Conservation (phyloP, 1,284 basidiomycete genomes). For the Phaffia rhodozyma region DNA sequence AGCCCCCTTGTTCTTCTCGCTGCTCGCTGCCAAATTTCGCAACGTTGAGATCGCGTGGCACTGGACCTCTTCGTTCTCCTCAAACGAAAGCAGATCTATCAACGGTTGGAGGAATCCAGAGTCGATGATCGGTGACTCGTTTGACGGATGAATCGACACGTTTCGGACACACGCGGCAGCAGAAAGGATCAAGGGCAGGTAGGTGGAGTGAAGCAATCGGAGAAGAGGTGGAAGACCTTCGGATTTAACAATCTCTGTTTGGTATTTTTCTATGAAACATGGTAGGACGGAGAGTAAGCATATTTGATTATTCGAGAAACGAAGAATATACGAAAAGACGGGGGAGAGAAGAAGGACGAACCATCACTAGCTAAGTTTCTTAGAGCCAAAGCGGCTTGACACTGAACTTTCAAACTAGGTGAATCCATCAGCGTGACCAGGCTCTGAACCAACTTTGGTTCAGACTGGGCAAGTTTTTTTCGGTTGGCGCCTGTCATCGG, state of each 20-base stretch:
- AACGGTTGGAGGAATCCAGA: constrained; percentile 92
- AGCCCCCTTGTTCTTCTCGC: constrained; percentile 95
- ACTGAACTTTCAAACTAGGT: constrained; percentile 94
- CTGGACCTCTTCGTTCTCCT: constrained; percentile 98
- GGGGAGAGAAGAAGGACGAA: constrained; percentile 33
- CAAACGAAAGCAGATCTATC: constrained; percentile 92
- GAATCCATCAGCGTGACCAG: constrained; percentile 96
- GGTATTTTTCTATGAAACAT: constrained; percentile 75
- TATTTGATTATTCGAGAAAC: not conserved
- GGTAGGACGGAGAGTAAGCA: not conserved
- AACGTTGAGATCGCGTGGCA: constrained; percentile 99
- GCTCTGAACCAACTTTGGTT: constrained; percentile 90
- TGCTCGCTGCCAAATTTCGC: constrained; percentile 90
- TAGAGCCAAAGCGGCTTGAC: constrained; percentile 91
- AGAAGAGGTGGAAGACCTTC: constrained; percentile 87
- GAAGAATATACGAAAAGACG: not conserved
- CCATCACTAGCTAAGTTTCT: constrained; percentile 96
- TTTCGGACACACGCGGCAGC: constrained; percentile 98
- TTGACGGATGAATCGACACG: constrained; percentile 95
- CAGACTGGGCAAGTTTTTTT: constrained; percentile 87
- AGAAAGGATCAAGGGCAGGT: constrained; percentile 95
- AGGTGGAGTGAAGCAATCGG: constrained; percentile 89
- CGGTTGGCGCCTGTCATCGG: constrained; percentile 56
- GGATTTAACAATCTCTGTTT: constrained; percentile 94
- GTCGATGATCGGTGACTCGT: constrained; percentile 99